Base-by-base conservation (phyloP, 2,329 filamentous ascomycete genomes). In the Tricladium varicosporioides region DNA sequence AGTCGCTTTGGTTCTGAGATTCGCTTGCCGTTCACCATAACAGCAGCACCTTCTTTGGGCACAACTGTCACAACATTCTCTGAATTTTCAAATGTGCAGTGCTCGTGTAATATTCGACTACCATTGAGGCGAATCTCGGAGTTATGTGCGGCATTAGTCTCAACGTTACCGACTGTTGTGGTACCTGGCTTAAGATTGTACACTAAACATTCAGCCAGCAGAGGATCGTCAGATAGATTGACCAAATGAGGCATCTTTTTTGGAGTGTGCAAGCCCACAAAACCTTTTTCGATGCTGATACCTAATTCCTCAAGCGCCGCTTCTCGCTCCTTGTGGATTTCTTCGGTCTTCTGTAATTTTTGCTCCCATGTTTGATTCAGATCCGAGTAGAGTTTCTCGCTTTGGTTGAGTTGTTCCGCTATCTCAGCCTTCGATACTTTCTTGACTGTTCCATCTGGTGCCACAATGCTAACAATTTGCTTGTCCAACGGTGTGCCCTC, bases 231-330 rank as follows among this genome's bases (percentile, higher is more conserved):
- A n/a, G 92, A 97, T 65, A 99, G 76, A 72, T 99, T 99, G 74
- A 99, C 94, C 74, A 99, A 76, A 84, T 99, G 94, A 8, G 94
- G 94, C 91, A 97, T 99, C 75, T 97, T 97, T 77, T 99, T 99
- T 0, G 94, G 94, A 16, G 92, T 97, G 59, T 91, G 93, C 60
- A 99, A 78, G 13, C 94, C 94, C 60, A 99, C 87, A 69, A 97
- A 97, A 5, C 94, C 94, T 73, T 99, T 99, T 71, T 99, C 94
- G 64, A 99, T 99, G 73, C 92, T 97, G 74, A 99, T 97, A 63
- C 94, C 94, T 45, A 99, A 82, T 72, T 99, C 94, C 76, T 99
- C 94, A 47, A 99, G 78, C 9, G 94, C 94, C 48, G 92, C 86
- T 74, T 99, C 94, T 64, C 94, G 86, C 74, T 99, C 94, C 71